Conservation (phyloP, 805 yeast genomes). For the Vanderwaltozyma tropicalis region DNA sequence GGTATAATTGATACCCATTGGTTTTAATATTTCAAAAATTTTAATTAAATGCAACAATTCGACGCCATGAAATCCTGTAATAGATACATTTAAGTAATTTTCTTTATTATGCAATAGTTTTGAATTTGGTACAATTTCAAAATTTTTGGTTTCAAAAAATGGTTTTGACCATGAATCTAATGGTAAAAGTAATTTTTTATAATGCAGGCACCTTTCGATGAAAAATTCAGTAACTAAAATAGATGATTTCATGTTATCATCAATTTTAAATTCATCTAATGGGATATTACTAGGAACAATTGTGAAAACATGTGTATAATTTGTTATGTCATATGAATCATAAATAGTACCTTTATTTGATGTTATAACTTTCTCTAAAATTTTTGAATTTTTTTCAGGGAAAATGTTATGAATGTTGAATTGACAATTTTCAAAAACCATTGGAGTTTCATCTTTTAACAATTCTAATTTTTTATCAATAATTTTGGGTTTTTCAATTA, state of each 20-base stretch:
- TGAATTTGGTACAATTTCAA: slow-evolving; percentile 22
- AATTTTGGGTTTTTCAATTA: too few relatives aligned
- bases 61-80: slow-evolving; percentile 70
- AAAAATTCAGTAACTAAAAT: slow-evolving; percentile 66
- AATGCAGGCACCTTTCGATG: slow-evolving; percentile 61
- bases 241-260: slow-evolving; percentile 3
- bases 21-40: slow-evolving; percentile 43
- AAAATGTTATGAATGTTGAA: slow-evolving; percentile 13
- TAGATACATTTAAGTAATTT: slow-evolving; percentile 30
- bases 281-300: slow-evolving; percentile 20
- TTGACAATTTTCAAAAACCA: slow-evolving; percentile 9
- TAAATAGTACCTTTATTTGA: slow-evolving; percentile 18
- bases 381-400: slow-evolving; percentile 10
- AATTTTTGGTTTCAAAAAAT: slow-evolving; percentile 22
- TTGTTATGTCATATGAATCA: not conserved
- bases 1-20: slow-evolving; percentile 18
- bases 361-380: slow-evolving; percentile 16
- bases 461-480: too few relatives aligned
- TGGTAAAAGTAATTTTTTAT: slow-evolving; percentile 33
- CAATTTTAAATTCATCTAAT: slow-evolving; percentile 5
- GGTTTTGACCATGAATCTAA: slow-evolving; percentile 60
- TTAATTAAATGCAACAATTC: slow-evolving; percentile 63
- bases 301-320: slow-evolving; percentile 3
- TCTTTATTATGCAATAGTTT: slow-evolving; percentile 10
- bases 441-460: too few relatives aligned